These are phyloP conservation scores for Pelargonium citronellum DNA, from an alignment of 441 rosid genomes.

Conservation along the genomic window DNA sequence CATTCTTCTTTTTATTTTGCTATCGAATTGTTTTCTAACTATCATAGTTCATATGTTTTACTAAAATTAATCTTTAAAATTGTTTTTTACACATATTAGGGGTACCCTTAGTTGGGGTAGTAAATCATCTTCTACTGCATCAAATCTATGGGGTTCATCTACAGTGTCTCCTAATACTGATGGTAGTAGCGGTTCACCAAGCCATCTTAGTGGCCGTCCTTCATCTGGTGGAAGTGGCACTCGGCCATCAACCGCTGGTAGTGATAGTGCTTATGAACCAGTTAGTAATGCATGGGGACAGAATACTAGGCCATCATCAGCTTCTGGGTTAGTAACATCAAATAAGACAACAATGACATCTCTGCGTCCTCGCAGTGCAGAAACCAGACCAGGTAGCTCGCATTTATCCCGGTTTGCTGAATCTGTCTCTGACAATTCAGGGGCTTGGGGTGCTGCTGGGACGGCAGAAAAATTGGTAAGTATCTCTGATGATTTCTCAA, in stretches of 20 bases:
- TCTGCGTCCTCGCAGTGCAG: slow-evolving; percentile 92
- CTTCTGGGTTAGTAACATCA: slow-evolving; percentile 75
- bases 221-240: slow-evolving; percentile 92
- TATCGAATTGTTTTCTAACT: not conserved
- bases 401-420: slow-evolving; percentile 96
- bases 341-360: slow-evolving; percentile 59
- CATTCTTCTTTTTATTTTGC: slow-evolving; percentile 1
- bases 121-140: slow-evolving; percentile 54
- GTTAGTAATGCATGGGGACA: slow-evolving; percentile 58
- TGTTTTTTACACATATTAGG: slow-evolving; percentile 36
- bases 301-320: slow-evolving; percentile 89
- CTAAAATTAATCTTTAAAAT: slow-evolving; percentile 12
- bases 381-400: slow-evolving; percentile 96
- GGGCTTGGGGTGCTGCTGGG: slow-evolving; percentile 45
- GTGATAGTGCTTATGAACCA: slow-evolving; percentile 69
- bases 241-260: slow-evolving; percentile 87
- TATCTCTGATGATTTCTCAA: not conserved
- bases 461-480: slow-evolving; percentile 36
- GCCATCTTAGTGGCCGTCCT: slow-evolving; percentile 78
- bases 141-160: slow-evolving; percentile 92
- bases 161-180: slow-evolving; percentile 61
- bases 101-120: slow-evolving; percentile 97
- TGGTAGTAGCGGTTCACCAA: slow-evolving; percentile 69
- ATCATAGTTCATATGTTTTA: not conserved
- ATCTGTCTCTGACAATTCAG: slow-evolving; percentile 54